Evolutionary conservation across 495 filamentous ascomycete genomes (phyloP).

Genomic region (Penicillium waksmanii): DNA sequence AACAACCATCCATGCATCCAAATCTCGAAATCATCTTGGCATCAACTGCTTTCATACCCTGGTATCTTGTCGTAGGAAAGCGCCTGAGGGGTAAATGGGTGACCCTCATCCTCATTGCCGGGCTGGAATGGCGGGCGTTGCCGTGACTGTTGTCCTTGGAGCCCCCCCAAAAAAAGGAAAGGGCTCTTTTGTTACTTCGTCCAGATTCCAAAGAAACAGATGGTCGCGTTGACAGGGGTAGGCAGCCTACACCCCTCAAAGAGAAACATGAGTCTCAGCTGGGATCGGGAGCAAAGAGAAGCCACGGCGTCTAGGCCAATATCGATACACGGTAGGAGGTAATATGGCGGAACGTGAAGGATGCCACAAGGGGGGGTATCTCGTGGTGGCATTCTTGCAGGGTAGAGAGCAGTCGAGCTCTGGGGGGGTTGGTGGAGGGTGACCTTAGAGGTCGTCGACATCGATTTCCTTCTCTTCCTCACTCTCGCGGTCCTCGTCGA

Average conservation of each 20-base stretch:
- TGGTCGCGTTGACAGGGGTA: conserved; percentile 12
- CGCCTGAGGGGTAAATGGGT: conserved; percentile 15
- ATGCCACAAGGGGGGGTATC: conserved; percentile 30
- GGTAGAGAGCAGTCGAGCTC: conserved; percentile 39
- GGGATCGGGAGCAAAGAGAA: conserved; percentile 18
- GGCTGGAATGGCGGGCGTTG: conserved; percentile 19
- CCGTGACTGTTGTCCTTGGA: conserved; percentile 9
- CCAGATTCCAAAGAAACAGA: conserved; percentile 17
- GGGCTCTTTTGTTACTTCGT: conserved; percentile 17
- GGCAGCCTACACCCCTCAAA: conserved; percentile 9
- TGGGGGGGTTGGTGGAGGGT: conserved; percentile 23
- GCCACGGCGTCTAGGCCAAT: conserved; percentile 26
- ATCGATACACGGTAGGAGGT: conserved; percentile 25
- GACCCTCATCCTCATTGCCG: conserved; percentile 22
- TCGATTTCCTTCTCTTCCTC: conserved; percentile 64
- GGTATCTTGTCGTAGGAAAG: conserved; percentile 30
- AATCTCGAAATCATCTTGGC: conserved; percentile 24
- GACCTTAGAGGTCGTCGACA: conserved; percentile 61
- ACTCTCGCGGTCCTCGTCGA: conserved; percentile 61
- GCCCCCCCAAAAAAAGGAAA: neutral
- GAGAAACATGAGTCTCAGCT: conserved; percentile 9
- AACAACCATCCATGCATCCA: conserved; percentile 21
- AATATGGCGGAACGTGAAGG: conserved; percentile 33
- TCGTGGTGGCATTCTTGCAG: conserved; percentile 39
- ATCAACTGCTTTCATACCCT: conserved; percentile 33